Evolutionary conservation across 163 green algal species (phyloP).

Genomic region (Chlamydomonas reinhardtii): DNA sequence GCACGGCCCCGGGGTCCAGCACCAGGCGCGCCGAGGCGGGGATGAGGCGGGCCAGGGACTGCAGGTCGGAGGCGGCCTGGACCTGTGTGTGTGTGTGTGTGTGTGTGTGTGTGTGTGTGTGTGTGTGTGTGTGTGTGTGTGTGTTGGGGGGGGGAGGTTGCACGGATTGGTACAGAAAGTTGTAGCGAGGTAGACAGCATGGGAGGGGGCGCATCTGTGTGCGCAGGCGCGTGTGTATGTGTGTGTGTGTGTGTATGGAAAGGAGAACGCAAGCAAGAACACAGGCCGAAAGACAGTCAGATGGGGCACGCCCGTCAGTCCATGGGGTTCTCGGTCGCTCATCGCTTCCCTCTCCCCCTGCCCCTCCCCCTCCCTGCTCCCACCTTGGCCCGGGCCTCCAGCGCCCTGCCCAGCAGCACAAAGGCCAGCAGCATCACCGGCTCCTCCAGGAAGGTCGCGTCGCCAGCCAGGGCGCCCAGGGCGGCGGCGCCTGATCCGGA

Average conservation of each 20-base stretch:
- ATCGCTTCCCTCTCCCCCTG: no score
- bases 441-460: constrained; percentile 89
- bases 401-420: constrained; percentile 91
- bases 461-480: constrained; percentile 16
- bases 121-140: no score
- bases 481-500: no score
- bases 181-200: no score
- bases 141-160: no score
- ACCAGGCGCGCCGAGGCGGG: constrained; percentile 83
- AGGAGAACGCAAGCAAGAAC: no score
- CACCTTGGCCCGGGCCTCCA: constrained; percentile 72
- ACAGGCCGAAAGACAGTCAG: no score
- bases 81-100: constrained; percentile 41
- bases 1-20: constrained; percentile 70
- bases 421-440: constrained; percentile 98
- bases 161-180: no score
- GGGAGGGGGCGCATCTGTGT: no score
- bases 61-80: constrained; percentile 79
- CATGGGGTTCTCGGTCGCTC: background rate
- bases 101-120: background rate
- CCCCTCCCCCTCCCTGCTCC: no score
- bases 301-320: background rate
- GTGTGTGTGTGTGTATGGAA: no score
- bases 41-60: constrained; percentile 86
- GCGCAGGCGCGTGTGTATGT: no score